phyloP scores from a whole-genome alignment of 2,329 filamentous ascomycete species.

The Fusarium lyarnte region DNA sequence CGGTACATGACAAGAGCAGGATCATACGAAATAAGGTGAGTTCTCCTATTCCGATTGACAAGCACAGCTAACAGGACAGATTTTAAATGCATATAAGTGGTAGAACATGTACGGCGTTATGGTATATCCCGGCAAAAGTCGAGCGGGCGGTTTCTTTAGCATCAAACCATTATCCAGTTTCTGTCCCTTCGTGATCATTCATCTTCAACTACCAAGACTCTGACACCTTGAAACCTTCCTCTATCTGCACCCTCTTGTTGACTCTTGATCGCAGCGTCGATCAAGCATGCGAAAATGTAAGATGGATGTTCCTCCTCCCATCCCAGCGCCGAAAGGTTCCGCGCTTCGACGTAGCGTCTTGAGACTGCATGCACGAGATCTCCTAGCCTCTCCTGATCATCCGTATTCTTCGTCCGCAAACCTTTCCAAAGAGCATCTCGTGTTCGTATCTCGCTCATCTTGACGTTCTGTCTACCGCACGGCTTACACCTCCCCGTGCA shows the following conservation, averaged over 20 bases:
- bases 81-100: constrained; percentile 47
- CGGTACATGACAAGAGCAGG: constrained; percentile 98
- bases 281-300: constrained; percentile 45
- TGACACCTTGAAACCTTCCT: constrained; percentile 39
- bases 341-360: constrained; percentile 46
- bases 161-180: constrained; percentile 29
- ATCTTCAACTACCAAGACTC: constrained; percentile 42
- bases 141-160: constrained; percentile 42
- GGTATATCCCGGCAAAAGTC: constrained; percentile 47
- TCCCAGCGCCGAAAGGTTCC: constrained; percentile 45
- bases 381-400: constrained; percentile 25
- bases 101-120: constrained; percentile 45
- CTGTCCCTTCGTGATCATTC: constrained; percentile 25
- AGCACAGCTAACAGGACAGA: constrained; percentile 40
- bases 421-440: constrained; percentile 37
- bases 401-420: constrained; percentile 26
- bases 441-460: constrained; percentile 19
- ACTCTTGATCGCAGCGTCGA: constrained; percentile 43
- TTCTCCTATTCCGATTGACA: background rate
- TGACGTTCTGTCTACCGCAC: constrained; percentile 25
- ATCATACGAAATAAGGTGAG: constrained; percentile 93
- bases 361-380: constrained; percentile 46
- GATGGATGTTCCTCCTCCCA: constrained; percentile 45
- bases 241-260: constrained; percentile 41
- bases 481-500: constrained; percentile 39